Base-by-base conservation (phyloP, 371 early-diverging fungal genomes). In the Umbelopsis sp. region DNA sequence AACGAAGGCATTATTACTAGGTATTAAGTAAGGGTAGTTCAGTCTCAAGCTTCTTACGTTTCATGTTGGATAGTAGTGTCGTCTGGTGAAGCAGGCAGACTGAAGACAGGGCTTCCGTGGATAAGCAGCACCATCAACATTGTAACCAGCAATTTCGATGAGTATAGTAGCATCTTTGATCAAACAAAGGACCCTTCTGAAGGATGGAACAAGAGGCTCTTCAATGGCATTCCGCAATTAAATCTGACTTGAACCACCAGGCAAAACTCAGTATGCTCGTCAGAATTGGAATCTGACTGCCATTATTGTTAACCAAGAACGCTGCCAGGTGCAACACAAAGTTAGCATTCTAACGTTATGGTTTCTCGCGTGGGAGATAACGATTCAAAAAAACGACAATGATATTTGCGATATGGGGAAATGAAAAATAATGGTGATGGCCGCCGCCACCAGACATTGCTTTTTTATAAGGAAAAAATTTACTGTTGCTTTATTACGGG, bases 281-380 rank as follows among this genome's bases (percentile, higher is more conserved):
- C 48, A 48, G 18, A 48, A 48, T 48, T 48, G 48, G 48, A 48
- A 48, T 48, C 18, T 48, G 48, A 48, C 48, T 48, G 48, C 18
- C 20, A 18, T n/a, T 48, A 16, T 48, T 20, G 16, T 48, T 16
- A 48, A 48, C 18, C 16, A 48, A 6, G 20, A 48, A 20, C 48
- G 48, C 7, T 12, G 41, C 41, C 41, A 12, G 10, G 41, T 41
- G 41, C 7, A 41, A 41, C 41, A 41, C 1, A 41, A 41, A 7
- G 7, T 41, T 41, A 1, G 41, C 12, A 12, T 41, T 7, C 41
- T 3, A 41, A 10, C 12, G 41, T 41, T 7, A 7, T 41, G 7
- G 7, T 41, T 12, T 7, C 41, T 41, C 7, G 7, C 12, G 41
- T 41, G 2, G 41, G 7, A 41, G 41, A 29, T 29, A 29, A 29